Conservation (phyloP, 441 rosid species). For the Metrosideros polymorpha region DNA sequence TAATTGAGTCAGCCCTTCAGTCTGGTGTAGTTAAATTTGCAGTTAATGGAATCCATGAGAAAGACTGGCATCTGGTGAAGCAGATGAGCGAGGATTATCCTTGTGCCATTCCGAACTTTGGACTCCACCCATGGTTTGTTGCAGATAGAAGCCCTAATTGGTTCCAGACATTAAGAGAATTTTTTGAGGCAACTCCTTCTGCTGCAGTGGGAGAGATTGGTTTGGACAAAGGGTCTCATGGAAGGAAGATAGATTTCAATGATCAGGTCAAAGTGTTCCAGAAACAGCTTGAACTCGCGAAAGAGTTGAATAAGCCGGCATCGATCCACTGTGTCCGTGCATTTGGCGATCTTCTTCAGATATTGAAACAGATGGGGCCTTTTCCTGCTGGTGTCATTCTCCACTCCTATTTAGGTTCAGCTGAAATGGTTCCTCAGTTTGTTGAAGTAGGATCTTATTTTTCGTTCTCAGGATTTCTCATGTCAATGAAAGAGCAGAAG, state of each 20-base stretch:
- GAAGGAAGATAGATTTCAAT: conserved; percentile 47
- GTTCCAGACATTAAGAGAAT: conserved; percentile 52
- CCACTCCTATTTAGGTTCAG: conserved; percentile 76
- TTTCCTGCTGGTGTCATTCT: conserved; percentile 76
- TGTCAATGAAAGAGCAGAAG: conserved; percentile 52
- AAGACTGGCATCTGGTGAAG: conserved; percentile 72
- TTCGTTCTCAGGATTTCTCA: conserved; percentile 72
- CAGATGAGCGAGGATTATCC: conserved; percentile 54
- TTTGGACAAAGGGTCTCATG: conserved; percentile 69
- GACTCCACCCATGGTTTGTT: conserved; percentile 78
- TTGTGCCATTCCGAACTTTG: conserved; percentile 73
- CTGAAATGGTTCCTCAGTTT: conserved; percentile 84
- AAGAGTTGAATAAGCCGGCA: conserved; percentile 61
- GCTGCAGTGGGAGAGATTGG: conserved; percentile 97
- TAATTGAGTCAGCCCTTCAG: conserved; percentile 45
- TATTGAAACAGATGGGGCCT: conserved; percentile 62
- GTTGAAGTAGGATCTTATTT: conserved; percentile 75
- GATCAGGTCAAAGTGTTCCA: conserved; percentile 67
- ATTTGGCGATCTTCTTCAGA: conserved; percentile 64
- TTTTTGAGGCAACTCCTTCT: conserved; percentile 51
- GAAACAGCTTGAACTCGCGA: conserved; percentile 76
- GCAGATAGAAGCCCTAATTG: conserved; percentile 61
- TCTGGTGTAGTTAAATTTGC: conserved; percentile 55
- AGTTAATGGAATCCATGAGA: conserved; percentile 79
- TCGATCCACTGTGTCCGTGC: conserved; percentile 84